Evolutionary conservation across 2,329 filamentous ascomycete species (phyloP), one percentile per base, ranked within the genome.

Genomic region (Alternaria gansuensis): DNA sequence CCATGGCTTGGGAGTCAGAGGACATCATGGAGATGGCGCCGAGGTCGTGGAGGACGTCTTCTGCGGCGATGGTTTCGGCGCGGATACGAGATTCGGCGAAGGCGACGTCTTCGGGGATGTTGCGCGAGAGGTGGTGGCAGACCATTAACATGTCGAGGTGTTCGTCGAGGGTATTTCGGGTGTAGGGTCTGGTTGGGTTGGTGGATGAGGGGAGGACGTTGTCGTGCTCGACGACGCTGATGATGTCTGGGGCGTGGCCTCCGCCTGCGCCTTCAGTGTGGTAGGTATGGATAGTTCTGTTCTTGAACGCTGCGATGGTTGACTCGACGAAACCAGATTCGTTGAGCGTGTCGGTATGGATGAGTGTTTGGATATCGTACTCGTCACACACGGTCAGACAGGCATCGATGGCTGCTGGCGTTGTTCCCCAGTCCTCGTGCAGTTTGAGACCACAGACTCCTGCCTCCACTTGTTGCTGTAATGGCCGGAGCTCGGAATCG

Each of bases 71-170:
- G 34, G 94, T 98, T 81, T 98, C 93, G 65, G 92, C 92, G 58
- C 94, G 90, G 78, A 98, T 98, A 37, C 94, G 91, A 34, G 88
- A 92, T 80, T 98, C 94, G 46, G 94, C 94, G 72, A 98, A 98
- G 1, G 93, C 93, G 13, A 98, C 90, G 75, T 98, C 94, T 80
- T 98, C 94, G 57, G 93, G 92, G 59, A 97, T 97, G 78, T 97
- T 89, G 78, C 91, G 92, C 51, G 89, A 93, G 9, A 98, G 82
- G 74, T 98, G 94, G 78, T 98, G 94, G 82, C 94, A 98, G 36
- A 97, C 92, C 94, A 97, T 97, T 45, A 97, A 82, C 94, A 98
- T 98, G 80, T 98, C 94, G 13, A 97, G 86, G 79, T 98, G 94
- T 79, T 98, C 94, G 73, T 97, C 94, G 0, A 98, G 85, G 0